These are phyloP conservation scores for Lavandula angustifolia DNA, from an alignment of 257 asterid genomes.

Conservation along the genomic window DNA sequence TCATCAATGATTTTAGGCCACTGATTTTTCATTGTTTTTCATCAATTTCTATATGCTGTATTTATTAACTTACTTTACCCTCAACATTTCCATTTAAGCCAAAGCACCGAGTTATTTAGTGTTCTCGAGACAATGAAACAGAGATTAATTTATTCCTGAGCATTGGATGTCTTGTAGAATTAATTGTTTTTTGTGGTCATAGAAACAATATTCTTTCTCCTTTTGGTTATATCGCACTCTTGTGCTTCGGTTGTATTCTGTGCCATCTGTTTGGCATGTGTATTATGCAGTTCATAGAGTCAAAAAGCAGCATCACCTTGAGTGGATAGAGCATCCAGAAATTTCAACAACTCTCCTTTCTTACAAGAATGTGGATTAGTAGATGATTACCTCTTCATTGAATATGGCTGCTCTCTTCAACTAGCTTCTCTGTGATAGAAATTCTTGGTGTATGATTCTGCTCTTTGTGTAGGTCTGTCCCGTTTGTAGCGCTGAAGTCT, in stretches of 20 bases:
- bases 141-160: not conserved
- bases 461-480: conserved; percentile 77
- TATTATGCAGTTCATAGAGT: not conserved
- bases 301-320: not conserved
- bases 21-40: not conserved
- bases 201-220: no score
- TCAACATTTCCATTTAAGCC: not conserved
- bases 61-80: not conserved
- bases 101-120: not conserved
- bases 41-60: not conserved
- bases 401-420: not conserved
- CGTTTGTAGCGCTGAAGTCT: conserved; percentile 84
- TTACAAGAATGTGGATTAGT: no score
- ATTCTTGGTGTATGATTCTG: conserved; percentile 24
- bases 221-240: not conserved
- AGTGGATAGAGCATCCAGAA: not conserved
- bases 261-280: not conserved
- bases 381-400: not conserved
- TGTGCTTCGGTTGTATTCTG: not conserved
- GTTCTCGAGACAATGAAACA: not conserved
- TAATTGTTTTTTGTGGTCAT: not conserved
- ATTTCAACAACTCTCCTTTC: not conserved
- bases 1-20: not conserved
- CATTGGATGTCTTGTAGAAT: not conserved
- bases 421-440: not conserved